Conservation (phyloP, 1,284 basidiomycete species). For the Anthracocystis panici-leucophaei region DNA sequence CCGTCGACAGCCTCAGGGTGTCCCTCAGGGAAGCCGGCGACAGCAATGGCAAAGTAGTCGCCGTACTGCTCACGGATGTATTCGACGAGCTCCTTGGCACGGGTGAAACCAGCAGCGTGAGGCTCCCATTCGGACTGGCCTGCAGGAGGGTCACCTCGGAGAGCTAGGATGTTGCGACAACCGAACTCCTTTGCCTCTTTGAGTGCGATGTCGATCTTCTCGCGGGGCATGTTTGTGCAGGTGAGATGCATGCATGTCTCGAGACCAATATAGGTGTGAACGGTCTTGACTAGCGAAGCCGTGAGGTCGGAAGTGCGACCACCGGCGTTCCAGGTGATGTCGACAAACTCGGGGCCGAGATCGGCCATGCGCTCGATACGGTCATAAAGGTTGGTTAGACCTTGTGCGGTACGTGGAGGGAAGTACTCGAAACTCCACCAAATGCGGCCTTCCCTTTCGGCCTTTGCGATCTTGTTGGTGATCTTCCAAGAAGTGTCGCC, state of each 20-base stretch:
- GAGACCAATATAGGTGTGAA: constrained; percentile 69
- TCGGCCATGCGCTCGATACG: constrained; percentile 97
- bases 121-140: constrained; percentile 72
- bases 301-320: constrained; percentile 79
- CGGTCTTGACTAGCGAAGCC: constrained; percentile 86
- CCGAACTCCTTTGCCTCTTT: constrained; percentile 91
- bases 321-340: constrained; percentile 98
- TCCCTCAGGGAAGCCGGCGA: constrained; percentile 75
- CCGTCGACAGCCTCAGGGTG: constrained; percentile 72
- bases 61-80: constrained; percentile 67
- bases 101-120: constrained; percentile 65
- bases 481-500: constrained; percentile 58
- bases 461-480: constrained; percentile 68
- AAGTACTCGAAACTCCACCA: constrained; percentile 87
- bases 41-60: constrained; percentile 69
- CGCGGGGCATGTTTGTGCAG: constrained; percentile 78
- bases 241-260: constrained; percentile 70
- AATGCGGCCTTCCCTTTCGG: constrained; percentile 65
- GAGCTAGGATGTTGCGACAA: constrained; percentile 93
- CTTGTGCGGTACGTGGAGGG: constrained; percentile 93
- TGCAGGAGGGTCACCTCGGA: constrained; percentile 76
- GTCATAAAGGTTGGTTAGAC: constrained; percentile 73
- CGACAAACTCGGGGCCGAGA: constrained; percentile 95
- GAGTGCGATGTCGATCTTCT: constrained; percentile 91
- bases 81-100: constrained; percentile 65